phyloP scores from a whole-genome alignment of 108 stramenopile species.

The Fistulifera pelliculosa region DNA sequence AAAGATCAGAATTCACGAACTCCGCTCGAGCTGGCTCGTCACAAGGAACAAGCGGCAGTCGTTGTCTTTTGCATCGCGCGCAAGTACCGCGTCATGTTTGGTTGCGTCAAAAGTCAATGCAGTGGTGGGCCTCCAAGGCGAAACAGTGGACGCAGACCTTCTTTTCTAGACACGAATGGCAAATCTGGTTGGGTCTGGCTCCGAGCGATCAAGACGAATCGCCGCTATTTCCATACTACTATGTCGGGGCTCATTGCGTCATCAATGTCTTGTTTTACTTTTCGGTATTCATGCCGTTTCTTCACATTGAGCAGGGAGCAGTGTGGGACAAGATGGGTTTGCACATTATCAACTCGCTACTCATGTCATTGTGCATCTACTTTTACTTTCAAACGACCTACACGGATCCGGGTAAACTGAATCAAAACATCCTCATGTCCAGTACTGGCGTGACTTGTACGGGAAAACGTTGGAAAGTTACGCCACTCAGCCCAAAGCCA shows the following conservation, averaged over 20 bases:
- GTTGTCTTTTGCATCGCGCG: constrained; percentile 50
- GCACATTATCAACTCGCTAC: constrained; percentile 41
- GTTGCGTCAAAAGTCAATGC: background rate
- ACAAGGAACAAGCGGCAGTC: constrained; percentile 66
- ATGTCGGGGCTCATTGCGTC: constrained; percentile 38
- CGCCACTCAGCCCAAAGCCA: constrained; percentile 10
- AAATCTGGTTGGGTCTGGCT: constrained; percentile 65
- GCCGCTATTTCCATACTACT: constrained; percentile 66
- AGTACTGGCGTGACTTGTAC: constrained; percentile 48
- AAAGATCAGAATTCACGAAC: constrained; percentile 72
- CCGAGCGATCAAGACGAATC: constrained; percentile 47
- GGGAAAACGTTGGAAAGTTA: constrained; percentile 68
- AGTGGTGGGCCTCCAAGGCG: background rate
- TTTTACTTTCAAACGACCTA: constrained; percentile 39
- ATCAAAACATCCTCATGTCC: constrained; percentile 25
- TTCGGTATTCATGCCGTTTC: constrained; percentile 30
- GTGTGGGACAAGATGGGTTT: constrained; percentile 49
- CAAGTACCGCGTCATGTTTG: background rate
- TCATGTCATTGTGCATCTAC: constrained; percentile 44
- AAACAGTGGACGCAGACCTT: constrained; percentile 8
- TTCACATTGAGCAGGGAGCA: constrained; percentile 30
- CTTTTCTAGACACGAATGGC: constrained; percentile 47
- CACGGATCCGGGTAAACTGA: constrained; percentile 30
- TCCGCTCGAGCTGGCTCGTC: constrained; percentile 64
- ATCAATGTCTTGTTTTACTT: constrained; percentile 42